Conservation (phyloP, 2,329 filamentous ascomycete genomes). For the Arachnopeziza araneosa region DNA sequence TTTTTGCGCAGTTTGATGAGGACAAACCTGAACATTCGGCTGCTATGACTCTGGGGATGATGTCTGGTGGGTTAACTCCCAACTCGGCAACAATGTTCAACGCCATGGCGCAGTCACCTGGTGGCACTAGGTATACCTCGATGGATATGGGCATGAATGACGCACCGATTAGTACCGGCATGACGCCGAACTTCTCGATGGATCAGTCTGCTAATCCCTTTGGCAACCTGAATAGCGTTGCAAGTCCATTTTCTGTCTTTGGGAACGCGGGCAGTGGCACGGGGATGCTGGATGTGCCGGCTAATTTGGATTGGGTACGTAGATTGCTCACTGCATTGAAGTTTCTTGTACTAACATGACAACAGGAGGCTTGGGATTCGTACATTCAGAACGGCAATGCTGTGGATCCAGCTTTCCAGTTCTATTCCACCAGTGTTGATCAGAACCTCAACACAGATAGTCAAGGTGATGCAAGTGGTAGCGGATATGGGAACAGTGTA, state of each 20-base stretch:
- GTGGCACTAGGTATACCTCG: conserved; percentile 21
- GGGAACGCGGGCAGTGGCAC: conserved; percentile 35
- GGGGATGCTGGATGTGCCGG: conserved; percentile 48
- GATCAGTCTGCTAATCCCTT: conserved; percentile 23
- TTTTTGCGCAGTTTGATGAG: conserved; percentile 33
- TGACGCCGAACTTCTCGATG: conserved; percentile 36
- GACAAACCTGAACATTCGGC: conserved; percentile 58
- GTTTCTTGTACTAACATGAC: neutral
- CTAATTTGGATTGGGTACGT: conserved; percentile 59
- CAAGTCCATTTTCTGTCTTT: conserved; percentile 49
- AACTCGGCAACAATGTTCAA: conserved; percentile 34
- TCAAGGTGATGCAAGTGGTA: conserved; percentile 12
- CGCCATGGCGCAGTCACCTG: conserved; percentile 31
- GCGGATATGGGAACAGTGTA: conserved; percentile 23
- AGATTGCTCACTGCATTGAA: neutral
- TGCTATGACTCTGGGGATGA: conserved; percentile 65
- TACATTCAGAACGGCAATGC: conserved; percentile 55
- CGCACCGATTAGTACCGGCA: conserved; percentile 33
- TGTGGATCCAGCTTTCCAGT: conserved; percentile 28
- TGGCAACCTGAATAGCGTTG: conserved; percentile 17
- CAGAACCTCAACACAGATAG: conserved; percentile 15
- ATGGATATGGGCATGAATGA: conserved; percentile 27
- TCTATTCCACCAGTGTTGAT: conserved; percentile 24
- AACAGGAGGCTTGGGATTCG: conserved; percentile 61
- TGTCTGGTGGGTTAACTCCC: conserved; percentile 55